phyloP scores from a whole-genome alignment of 179 eudicot species.

The Corrigiola litoralis region DNA sequence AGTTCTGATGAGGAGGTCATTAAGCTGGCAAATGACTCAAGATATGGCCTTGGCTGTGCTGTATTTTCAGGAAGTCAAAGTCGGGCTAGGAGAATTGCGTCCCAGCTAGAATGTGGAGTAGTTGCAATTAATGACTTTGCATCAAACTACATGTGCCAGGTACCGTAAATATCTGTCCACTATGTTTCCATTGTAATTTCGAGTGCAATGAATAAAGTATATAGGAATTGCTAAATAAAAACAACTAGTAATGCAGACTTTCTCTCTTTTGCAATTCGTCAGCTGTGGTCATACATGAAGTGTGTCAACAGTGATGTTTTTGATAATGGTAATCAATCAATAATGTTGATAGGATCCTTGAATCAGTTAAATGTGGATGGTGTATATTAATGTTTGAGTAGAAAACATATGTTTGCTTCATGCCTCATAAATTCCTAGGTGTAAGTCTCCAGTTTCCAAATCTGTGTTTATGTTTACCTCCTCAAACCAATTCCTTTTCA shows the following conservation, averaged over 20 bases:
- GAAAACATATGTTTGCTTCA: not conserved
- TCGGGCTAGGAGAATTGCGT: constrained; percentile 74
- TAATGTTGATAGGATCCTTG: no score
- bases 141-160: constrained; percentile 96
- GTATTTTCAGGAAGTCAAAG: constrained; percentile 88
- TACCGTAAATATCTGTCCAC: constrained; percentile 12
- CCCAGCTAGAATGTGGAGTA: constrained; percentile 83
- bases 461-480: no score
- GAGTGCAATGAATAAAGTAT: no score
- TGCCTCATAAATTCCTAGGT: no score
- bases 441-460: no score
- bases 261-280: not conserved
- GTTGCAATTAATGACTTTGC: constrained; percentile 97
- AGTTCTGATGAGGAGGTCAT: constrained; percentile 85
- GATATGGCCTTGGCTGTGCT: constrained; percentile 97
- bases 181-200: no score
- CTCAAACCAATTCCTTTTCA: no score
- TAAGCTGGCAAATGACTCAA: constrained; percentile 93
- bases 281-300: not conserved
- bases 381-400: no score
- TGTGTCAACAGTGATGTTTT: not conserved
- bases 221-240: no score
- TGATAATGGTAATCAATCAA: no score
- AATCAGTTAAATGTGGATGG: no score
- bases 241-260: no score